Conservation (phyloP, 495 filamentous ascomycete species). For the Letharia lupina region DNA sequence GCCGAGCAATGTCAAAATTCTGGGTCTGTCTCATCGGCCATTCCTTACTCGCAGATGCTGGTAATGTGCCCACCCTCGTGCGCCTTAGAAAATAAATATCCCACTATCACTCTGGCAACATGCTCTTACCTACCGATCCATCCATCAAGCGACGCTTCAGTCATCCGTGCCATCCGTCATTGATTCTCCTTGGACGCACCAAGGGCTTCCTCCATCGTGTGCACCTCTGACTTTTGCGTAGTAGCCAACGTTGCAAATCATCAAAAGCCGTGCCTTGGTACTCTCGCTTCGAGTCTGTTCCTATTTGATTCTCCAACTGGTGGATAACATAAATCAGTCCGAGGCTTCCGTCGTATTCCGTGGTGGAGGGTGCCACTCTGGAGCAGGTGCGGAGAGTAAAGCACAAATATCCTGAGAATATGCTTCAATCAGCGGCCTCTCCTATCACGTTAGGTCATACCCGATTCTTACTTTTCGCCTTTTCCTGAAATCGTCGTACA, state of each 20-base stretch:
- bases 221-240: background rate
- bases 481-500: constrained; percentile 60
- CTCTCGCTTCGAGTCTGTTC: background rate
- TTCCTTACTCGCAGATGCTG: background rate
- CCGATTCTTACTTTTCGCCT: constrained; percentile 44
- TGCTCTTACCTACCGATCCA: background rate
- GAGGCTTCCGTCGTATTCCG: constrained; percentile 1
- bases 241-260: background rate
- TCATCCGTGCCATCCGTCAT: background rate
- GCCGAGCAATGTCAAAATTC: too few species aligned
- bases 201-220: background rate
- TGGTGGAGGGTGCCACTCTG: constrained; percentile 31
- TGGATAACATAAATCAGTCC: background rate
- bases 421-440: background rate
- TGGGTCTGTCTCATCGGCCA: background rate
- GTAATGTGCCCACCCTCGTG: background rate
- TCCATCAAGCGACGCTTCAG: too few species aligned
- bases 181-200: background rate
- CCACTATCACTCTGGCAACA: too few species aligned
- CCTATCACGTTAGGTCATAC: background rate
- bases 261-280: background rate
- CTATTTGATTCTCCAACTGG: background rate
- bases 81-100: background rate
- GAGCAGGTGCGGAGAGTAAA: constrained; percentile 42
- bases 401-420: constrained; percentile 38